Conservation (phyloP, 768 basidiomycete species). For the Sarcodon aspratus region DNA sequence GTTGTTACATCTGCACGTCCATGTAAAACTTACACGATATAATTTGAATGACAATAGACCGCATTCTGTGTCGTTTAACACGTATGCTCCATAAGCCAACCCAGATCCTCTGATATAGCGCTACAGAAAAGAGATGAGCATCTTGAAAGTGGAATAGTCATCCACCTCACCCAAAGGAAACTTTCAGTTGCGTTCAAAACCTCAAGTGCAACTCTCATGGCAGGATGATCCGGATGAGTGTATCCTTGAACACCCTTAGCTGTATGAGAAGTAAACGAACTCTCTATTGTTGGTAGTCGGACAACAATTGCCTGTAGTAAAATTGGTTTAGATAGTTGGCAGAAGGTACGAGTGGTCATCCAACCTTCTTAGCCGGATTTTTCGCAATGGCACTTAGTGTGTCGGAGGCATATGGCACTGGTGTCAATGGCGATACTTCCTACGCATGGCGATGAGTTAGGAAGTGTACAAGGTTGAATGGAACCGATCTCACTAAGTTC, state of each 20-base stretch:
- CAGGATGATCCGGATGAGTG: conserved; percentile 73
- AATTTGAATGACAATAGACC: conserved; percentile 68
- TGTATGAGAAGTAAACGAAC: conserved; percentile 72
- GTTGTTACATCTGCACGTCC: background rate
- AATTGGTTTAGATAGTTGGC: background rate
- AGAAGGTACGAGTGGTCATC: conserved; percentile 1
- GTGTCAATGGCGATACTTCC: conserved; percentile 43
- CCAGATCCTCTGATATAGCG: conserved; percentile 90
- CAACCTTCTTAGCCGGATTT: conserved; percentile 61
- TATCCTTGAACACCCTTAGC: conserved; percentile 74
- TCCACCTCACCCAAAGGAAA: conserved; percentile 69
- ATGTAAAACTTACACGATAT: conserved; percentile 48
- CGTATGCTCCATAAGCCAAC: conserved; percentile 85
- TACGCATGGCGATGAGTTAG: background rate
- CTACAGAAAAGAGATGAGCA: conserved; percentile 23
- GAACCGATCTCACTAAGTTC: conserved; percentile 35
- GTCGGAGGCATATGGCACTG: conserved; percentile 53
- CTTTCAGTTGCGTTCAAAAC: conserved; percentile 90
- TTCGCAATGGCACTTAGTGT: conserved; percentile 70
- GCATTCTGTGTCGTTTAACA: conserved; percentile 64
- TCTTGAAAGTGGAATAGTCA: background rate
- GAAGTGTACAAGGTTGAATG: no score
- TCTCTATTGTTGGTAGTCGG: conserved; percentile 90
- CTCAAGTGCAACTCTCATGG: conserved; percentile 75
- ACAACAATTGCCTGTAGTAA: conserved; percentile 62